A percentile compares a stretch with the other conserved stretches of the same genome.
Conservation (phyloP, 2,329 filamentous ascomycete genomes). For the Alternaria sp. region DNA sequence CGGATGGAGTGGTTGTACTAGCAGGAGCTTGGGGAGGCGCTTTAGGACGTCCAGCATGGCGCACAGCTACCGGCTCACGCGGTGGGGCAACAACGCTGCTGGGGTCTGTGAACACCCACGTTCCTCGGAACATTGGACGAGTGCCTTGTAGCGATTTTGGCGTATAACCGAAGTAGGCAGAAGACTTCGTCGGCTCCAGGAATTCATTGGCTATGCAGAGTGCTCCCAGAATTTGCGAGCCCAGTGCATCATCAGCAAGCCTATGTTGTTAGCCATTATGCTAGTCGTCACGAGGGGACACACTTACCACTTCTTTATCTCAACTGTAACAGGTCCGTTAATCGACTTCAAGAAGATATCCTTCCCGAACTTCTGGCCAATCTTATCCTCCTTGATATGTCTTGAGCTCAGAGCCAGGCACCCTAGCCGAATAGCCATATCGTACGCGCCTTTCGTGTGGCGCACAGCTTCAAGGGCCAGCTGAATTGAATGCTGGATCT, state of each 20-base stretch:
- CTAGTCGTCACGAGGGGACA: background rate
- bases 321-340: constrained; percentile 11
- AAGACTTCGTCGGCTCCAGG: constrained; percentile 32
- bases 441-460: constrained; percentile 33
- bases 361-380: constrained; percentile 22
- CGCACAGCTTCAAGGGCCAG: constrained; percentile 28
- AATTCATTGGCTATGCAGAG: constrained; percentile 24
- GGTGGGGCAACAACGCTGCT: constrained; percentile 11
- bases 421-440: constrained; percentile 37
- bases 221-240: constrained; percentile 27
- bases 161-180: constrained; percentile 22
- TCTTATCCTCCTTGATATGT: constrained; percentile 9
- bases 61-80: background rate
- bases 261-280: constrained; percentile 16
- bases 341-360: constrained; percentile 23
- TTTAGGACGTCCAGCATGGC: constrained; percentile 16
- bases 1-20: background rate
- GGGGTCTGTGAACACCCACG: constrained; percentile 40
- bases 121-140: constrained; percentile 33
- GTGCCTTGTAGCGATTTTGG: constrained; percentile 24
- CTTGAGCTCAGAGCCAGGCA: constrained; percentile 29
- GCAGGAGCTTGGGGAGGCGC: constrained; percentile 1
- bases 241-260: constrained; percentile 25
- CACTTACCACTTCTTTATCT: constrained; percentile 34
- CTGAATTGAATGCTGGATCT: constrained; percentile 26